Conservation (phyloP, 106 monocot genomes). For the Alisma plantagoaquatica region DNA sequence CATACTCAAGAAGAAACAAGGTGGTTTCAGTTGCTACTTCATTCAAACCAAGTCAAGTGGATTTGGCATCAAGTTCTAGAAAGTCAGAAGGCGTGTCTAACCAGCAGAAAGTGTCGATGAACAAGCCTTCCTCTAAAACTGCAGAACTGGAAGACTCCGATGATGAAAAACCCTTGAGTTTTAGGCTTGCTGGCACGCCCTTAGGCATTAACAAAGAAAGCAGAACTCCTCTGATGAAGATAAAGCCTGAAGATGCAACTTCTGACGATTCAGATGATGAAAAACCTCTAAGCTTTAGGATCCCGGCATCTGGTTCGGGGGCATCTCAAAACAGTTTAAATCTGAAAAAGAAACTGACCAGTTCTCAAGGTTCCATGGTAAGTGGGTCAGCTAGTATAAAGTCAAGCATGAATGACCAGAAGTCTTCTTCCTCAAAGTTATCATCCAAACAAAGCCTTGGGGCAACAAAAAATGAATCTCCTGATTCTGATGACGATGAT, state of each 20-base stretch:
- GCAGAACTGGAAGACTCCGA: background rate
- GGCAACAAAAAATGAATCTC: conserved; percentile 19
- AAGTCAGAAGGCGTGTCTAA: too few species aligned
- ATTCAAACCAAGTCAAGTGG: too few species aligned
- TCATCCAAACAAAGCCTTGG: conserved; percentile 12
- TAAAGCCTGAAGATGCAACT: background rate
- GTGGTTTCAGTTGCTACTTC: too few species aligned
- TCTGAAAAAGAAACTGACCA: background rate
- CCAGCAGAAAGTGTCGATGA: too few species aligned
- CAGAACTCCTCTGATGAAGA: too few species aligned
- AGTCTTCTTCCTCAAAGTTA: conserved; percentile 1
- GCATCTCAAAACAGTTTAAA: conserved; percentile 1
- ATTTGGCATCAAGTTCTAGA: too few species aligned
- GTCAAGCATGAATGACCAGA: background rate
- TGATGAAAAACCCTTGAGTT: background rate
- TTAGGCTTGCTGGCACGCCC: background rate
- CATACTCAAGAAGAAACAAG: too few species aligned
- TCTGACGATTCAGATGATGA: conserved; percentile 18
- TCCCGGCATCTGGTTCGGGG: background rate
- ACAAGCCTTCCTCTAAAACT: too few species aligned
- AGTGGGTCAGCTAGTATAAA: too few species aligned
- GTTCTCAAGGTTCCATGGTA: background rate
- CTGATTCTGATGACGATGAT: conserved; percentile 22
- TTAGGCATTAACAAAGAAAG: too few species aligned
- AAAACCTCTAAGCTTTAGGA: conserved; percentile 15